phyloP scores from a whole-genome alignment of 805 yeast species.

The Candida broadrunensis region DNA sequence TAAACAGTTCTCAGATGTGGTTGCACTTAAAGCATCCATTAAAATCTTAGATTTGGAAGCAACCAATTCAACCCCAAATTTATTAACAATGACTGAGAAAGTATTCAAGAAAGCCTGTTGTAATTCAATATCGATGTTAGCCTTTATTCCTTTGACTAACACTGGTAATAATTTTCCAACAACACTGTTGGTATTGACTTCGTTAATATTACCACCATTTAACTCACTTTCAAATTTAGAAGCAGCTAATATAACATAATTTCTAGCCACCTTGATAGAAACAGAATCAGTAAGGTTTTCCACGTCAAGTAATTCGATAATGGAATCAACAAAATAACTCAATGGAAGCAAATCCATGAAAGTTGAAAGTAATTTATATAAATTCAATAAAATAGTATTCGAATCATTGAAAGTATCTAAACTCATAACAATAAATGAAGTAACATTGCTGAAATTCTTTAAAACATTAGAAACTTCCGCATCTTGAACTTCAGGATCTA shows the following conservation, averaged over 20 bases:
- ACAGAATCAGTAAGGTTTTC: constrained; percentile 27
- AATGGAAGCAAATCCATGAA: constrained; percentile 74
- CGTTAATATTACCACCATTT: constrained; percentile 37
- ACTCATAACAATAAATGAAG: constrained; percentile 32
- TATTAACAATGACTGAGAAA: constrained; percentile 57
- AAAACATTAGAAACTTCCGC: constrained; percentile 29
- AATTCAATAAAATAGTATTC: constrained; percentile 30
- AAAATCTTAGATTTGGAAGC: constrained; percentile 43
- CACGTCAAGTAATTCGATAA: constrained; percentile 38
- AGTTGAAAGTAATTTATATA: constrained; percentile 58
- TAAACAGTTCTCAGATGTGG: constrained; percentile 53
- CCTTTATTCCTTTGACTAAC: constrained; percentile 38
- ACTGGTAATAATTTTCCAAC: constrained; percentile 51
- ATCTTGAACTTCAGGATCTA: constrained; percentile 36
- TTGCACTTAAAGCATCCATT: constrained; percentile 45
- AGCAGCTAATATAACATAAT: constrained; percentile 60
- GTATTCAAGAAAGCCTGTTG: constrained; percentile 71
- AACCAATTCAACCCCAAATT: constrained; percentile 47
- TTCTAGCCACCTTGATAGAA: constrained; percentile 55
- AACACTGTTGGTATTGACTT: constrained; percentile 47
- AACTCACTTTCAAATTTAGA: constrained; percentile 70
- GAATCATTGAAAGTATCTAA: constrained; percentile 33
- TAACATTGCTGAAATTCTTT: constrained; percentile 27
- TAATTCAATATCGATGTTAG: constrained; percentile 43
- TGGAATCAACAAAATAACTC: constrained; percentile 63